Conservation (phyloP, 2,329 filamentous ascomycete species). For the Diaporthe ampelina region DNA sequence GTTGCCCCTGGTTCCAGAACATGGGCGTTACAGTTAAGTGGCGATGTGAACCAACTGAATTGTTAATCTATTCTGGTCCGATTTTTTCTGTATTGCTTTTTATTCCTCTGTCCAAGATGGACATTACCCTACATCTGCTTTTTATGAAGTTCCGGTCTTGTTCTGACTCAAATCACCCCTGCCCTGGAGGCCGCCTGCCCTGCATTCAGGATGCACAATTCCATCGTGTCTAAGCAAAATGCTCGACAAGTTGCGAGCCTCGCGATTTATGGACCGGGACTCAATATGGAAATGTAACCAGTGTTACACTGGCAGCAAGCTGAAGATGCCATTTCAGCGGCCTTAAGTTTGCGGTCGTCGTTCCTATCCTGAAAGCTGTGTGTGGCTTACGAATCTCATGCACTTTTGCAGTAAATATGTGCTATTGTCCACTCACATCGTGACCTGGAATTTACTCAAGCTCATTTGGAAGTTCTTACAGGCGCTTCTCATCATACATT, state of each 20-base stretch:
- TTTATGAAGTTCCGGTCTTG: neutral
- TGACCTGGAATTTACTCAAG: neutral
- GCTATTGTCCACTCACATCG: neutral
- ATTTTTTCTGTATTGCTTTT: slow-evolving; percentile 12
- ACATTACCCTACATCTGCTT: neutral
- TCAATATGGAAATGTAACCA: neutral
- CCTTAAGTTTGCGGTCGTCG: neutral
- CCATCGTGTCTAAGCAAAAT: neutral
- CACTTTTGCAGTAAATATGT: neutral
- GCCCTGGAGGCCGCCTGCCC: no score
- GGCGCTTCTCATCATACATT: no score
- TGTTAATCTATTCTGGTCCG: slow-evolving; percentile 15
- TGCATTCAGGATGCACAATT: neutral
- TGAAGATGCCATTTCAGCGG: neutral
- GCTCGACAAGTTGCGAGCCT: neutral
- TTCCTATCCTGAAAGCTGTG: neutral
- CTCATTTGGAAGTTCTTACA: neutral
- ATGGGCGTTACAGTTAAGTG: slow-evolving; percentile 2
- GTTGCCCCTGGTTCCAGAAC: slow-evolving; percentile 10
- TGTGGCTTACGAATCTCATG: neutral
- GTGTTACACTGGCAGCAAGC: neutral
- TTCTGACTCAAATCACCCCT: neutral
- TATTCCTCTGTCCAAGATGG: neutral
- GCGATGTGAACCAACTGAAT: neutral
- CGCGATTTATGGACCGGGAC: neutral